Percentiles rank a stretch among this genome's conserved stretches.
These are phyloP conservation scores for Linnemannia exigua DNA, from an alignment of 192 early-diverging fungal species.

Conservation along the genomic window DNA sequence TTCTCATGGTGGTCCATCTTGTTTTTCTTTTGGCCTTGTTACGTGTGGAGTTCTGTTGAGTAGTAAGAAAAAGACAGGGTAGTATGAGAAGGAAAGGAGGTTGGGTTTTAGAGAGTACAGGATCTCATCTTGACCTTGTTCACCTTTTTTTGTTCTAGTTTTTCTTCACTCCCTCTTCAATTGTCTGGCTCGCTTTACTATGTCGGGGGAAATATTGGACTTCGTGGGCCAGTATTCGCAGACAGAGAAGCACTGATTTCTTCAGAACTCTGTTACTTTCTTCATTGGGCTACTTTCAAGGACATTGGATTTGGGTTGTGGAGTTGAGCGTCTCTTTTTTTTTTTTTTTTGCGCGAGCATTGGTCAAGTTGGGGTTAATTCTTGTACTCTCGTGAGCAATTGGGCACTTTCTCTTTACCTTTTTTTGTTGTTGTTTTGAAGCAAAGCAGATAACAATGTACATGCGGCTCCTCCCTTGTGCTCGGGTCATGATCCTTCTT, in stretches of 20 bases:
- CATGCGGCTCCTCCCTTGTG: not conserved
- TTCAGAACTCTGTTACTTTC: not conserved
- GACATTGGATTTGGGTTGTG: not conserved
- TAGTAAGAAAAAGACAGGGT: not conserved
- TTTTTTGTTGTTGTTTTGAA: not conserved
- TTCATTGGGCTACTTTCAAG: not conserved
- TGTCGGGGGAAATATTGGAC: slow-evolving; percentile 2
- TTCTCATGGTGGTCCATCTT: not conserved
- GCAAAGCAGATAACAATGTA: not conserved
- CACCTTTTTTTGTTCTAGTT: not conserved
- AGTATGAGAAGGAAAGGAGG: not conserved
- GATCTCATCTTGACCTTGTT: not conserved
- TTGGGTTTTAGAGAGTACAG: not conserved
- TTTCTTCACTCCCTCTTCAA: not conserved
- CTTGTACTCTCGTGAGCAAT: not conserved
- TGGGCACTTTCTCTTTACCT: not conserved
- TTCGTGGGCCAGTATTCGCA: slow-evolving; percentile 9
- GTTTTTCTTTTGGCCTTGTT: not conserved
- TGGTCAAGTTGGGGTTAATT: not conserved
- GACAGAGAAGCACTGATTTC: not conserved
- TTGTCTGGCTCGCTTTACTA: not conserved
- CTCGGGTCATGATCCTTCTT: not conserved
- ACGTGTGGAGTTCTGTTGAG: not conserved
- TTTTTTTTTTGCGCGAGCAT: not conserved
- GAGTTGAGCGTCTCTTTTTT: not conserved